Base-by-base conservation (phyloP, 371 early-diverging fungal genomes). In the Lichtheimia ornata region DNA sequence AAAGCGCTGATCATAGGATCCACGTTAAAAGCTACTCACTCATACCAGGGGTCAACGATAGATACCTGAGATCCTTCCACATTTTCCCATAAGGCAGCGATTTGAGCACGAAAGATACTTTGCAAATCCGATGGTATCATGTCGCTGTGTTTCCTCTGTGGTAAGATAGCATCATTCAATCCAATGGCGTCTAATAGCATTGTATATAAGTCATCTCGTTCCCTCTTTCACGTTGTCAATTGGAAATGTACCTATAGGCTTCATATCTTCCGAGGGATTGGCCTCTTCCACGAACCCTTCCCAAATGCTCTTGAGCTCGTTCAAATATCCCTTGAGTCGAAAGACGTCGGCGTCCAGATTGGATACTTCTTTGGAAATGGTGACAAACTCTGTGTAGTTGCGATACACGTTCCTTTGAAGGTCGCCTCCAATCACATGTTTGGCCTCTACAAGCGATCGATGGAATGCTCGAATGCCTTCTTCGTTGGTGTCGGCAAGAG, bases 361-460 rank as follows among this genome's bases (percentile, higher is more conserved):
- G 43, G 91, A 87, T 30, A 97, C 93, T 71, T 97, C 98, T 69
- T 96, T 95, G 17, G 96, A 93, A 53, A 97, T 95, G 25, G 86
- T 86, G 22, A 97, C 94, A 73, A 97, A 97, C 66, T 95, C 94
- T 45, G 86, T 87, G 71, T 97, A 97, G 78, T 97, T 97, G 63
- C 87, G 88, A 74, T 91, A 94, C 45, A 97, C 94, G 67, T 94
- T 95, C 55, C 90, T 84, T 49, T 95, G 95, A 40, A 96, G 72
- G 65, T 92, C 93, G 15, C 77, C 83, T 13, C 95, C 92, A 9
- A 93, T 93, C 6, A 84, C 74, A 30, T 89, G 88, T 63, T 91
- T 90, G 14, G 96, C 88, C 55, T 89, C 88, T 27, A 79, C 76
- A 13, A 94, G 75, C 7, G 85, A 76, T 52, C 75, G 72, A 56